Percentiles rank a stretch among this genome's conserved stretches.
These are phyloP conservation scores for Rhizoctonia solani DNA, from an alignment of 1,284 basidiomycete genomes.

Conservation along the genomic window DNA sequence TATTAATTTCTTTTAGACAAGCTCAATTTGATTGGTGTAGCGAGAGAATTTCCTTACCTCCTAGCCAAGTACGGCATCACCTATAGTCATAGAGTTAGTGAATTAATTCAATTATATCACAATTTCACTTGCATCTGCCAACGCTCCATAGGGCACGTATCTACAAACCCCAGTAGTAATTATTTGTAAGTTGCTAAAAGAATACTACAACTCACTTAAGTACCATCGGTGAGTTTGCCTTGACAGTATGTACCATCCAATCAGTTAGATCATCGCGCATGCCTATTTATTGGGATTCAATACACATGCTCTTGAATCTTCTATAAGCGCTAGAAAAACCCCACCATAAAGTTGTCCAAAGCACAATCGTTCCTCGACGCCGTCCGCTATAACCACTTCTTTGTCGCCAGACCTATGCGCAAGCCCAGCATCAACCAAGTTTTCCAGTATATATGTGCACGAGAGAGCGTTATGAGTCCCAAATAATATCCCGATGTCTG, in stretches of 20 bases:
- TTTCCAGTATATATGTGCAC: constrained; percentile 17
- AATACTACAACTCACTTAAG: constrained; percentile 60
- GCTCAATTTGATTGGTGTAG: no score
- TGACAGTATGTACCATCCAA: constrained; percentile 62
- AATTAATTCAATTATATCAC: not conserved
- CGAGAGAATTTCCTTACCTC: constrained; percentile 43
- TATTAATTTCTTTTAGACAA: not conserved
- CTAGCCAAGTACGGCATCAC: constrained; percentile 77
- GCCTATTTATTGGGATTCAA: constrained; percentile 59
- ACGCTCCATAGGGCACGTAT: constrained; percentile 71
- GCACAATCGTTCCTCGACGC: constrained; percentile 17
- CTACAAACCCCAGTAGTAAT: constrained; percentile 42
- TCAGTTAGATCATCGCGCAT: constrained; percentile 85
- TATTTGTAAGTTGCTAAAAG: constrained; percentile 1
- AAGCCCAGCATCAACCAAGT: constrained; percentile 12
- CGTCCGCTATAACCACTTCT: not conserved
- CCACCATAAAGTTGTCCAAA: constrained; percentile 85
- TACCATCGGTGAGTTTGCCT: constrained; percentile 65
- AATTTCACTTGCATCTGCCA: constrained; percentile 43
- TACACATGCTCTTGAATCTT: no score
- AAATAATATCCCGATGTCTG: constrained; percentile 8
- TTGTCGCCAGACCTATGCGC: not conserved
- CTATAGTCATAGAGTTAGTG: constrained; percentile 40
- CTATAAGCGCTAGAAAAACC: constrained; percentile 41
- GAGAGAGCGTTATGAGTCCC: constrained; percentile 24